Base-by-base conservation (phyloP, 352 stramenopile genomes). In the Phytophthora pseudosyringae region DNA sequence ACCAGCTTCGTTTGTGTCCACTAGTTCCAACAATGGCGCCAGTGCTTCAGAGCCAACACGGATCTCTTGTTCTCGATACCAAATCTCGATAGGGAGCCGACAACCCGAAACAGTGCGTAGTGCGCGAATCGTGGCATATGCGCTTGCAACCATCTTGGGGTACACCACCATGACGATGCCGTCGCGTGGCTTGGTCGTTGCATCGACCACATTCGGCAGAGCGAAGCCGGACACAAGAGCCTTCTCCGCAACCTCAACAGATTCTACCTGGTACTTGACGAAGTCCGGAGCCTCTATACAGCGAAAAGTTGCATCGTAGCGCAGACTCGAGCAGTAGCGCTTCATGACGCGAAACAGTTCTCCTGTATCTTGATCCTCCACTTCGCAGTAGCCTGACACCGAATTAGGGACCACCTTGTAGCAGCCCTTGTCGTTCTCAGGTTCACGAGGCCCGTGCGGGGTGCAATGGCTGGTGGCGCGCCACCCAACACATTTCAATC, bases 81-180 rank as follows among this genome's bases (percentile, higher is more conserved):
- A 89, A 5, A 89, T 53, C 44, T 89, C 78, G 40, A 89, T 80
- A 3, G 78, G 78, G 13, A 89, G 59, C 18, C 40, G 40, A 50
- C 75, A 89, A 16, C 53, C 61, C 32, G 75, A 57, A 15, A 53
- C 52, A 0, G 72, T 25, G 33, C 63, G 40, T 66, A 75, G 54
- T 68, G 80, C 11, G 45, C 60, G 46, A 57, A 63, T 51, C 3
- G 60, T 68, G 12, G 60, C 60, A 28, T 69, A 69, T 3, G 61
- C 53, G 21, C 74, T 75, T 16, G 73, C 59, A 11, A 87, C 62
- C 16, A 81, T 45, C 31, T 73, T 80, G 1, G 75, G 79, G 50
- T 89, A 84, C 7, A 83, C 68, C 9, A 86, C 73, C 58, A 88
- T 81, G 33, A 83, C 51, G 45, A 89, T 78, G 4, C 73, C 80